Evolutionary conservation across 352 stramenopile species (phyloP), one percentile per base, ranked within the genome.

Genomic region (Sclerospora graminicola): DNA sequence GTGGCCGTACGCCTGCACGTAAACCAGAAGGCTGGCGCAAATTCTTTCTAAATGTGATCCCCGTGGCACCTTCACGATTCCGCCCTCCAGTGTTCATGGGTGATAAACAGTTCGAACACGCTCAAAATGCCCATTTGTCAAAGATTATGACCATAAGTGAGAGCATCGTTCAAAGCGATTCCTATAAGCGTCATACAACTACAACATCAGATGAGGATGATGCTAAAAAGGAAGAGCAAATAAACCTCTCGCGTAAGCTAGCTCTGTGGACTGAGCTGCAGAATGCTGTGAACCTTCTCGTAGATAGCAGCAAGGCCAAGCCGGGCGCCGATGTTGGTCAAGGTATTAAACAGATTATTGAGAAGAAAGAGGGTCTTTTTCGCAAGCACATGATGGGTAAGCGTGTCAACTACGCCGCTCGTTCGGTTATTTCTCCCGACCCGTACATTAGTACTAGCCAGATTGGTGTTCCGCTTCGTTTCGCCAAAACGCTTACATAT

Each of bases 291-390:
- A 94, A 94, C 55, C 63, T 75, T 8, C 61, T 94, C 11, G 75
- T 91, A 8, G 82, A 94, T 59, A 89, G 63, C 57, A 84, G 75
- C 46, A 85, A 82, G 41, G 79, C 76, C 4, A 79, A 76, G 13
- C 69, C 72, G 0, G 73, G 72, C 7, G 63, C 60, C 5, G 79
- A 93, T 26, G 67, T 81, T 8, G 64, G 75, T 1, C 78, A 84
- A 36, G 95, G 95, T 42, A 98, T 99, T 54, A 87, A 95, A 35
- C 95, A 99, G 66, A 59, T 99, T 32, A 93, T 99, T 38, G 97
- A 99, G 71, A 97, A 98, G 66, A 99, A 99, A 66, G 95, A 99
- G 66, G 97, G 97, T 52, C 81, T 99, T 8, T 99, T 99, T 68
- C 93, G 97, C 28, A 98, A 99, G 68, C 76, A 93, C 56, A 94